Base-by-base conservation (phyloP, 768 basidiomycete genomes). In the Agaricus subrufescens region DNA sequence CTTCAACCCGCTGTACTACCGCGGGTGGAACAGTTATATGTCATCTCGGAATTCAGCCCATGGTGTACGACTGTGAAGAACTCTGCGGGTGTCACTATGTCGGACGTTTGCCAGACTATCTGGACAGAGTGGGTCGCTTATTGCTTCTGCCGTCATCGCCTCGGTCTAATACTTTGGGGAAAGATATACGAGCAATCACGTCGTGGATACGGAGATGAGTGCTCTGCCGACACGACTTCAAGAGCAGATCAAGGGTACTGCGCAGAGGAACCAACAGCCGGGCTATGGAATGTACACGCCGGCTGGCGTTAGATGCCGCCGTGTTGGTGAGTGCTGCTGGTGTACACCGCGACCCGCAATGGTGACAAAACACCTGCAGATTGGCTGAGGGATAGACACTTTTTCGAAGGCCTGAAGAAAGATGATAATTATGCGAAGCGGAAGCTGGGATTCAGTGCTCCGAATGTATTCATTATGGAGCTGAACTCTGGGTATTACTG, bases 51-150 rank as follows among this genome's bases (percentile, higher is more conserved):
- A 48, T 69, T 75, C 43, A 84, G 80, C 47, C 89, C 89, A 1
- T 91, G 89, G 89, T 88, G 86, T 66, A 87, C 86, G 15, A 81
- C 82, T 53, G 76, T 90, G 46, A 80, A 75, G 64, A 90, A 90
- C 63, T 80, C 84, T n/a, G 67, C 72, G 2, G 89, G 89, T 0
- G 87, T 91, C 11, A 89, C 87, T 4, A 73, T 87, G 61, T 75
- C 75, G 26, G 87, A 91, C 66, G 76, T 91, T n/a, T 88, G 85
- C 62, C 74, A 75, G 3, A 69, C 77, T n/a, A 70, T 93, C 45
- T 89, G 81, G 76, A 84, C 83, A 68, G 90, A 93, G 91, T 93
- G 58, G 37, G 86, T 75, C 3, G 9, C n/a, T 46, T 19, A 19
- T 14, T 14, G 4, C 6, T 11, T 27, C 37, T 42, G 7, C 49